Evolutionary conservation across 2,329 filamentous ascomycete genomes (phyloP), one percentile per base, ranked within the genome.

Genomic region (Blastomyces gilchristii): DNA sequence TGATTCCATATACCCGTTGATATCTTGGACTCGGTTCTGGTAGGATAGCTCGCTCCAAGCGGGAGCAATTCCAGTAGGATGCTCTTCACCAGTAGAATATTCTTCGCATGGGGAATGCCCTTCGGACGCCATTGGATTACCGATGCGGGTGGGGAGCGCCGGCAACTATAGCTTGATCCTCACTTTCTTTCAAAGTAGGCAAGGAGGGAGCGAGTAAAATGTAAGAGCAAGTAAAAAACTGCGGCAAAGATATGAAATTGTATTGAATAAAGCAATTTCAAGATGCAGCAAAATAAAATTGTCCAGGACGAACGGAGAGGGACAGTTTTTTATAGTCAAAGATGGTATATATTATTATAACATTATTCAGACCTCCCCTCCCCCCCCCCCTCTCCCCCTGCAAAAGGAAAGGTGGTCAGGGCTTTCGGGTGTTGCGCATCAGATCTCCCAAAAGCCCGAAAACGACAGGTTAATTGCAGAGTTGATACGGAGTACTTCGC

Each of bases 11-110:
- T 65, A 57, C 22, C 49, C 60, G 39, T 57, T 43, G 39, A 66
- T 66, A 37, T 63, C 58, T 9, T 25, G 41, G 28, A 9, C 43
- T 22, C 58, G 64, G 25, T 52, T 56, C 25, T 50, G 63, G 57
- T 62, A 65, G 22, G 63, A 63, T 53, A 65, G 60, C 37, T 64
- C 65, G n/a, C 59, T 14, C 64, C 64, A 65, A 7, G 63, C 52
- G n/a, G 58, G 34, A 12, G 54, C 45, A 25, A 67, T 49, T 57
- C 63, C 63, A 37, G 57, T 50, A 18, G 61, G 39, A 52, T 59
- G 58, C 18, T 59, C 58, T 49, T 50, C 58, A 37, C 41, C 16
- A 6, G 54, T 39, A 11, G 54, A 41, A 5, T 41, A 43, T 39
- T 43, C 54, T 28, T 43, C 54, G 14, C 37, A 43, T 28, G 62